A percentile compares a stretch with the other conserved stretches of the same genome.
phyloP scores from a whole-genome alignment of 2,329 filamentous ascomycete species.

The Penicillium sp. region DNA sequence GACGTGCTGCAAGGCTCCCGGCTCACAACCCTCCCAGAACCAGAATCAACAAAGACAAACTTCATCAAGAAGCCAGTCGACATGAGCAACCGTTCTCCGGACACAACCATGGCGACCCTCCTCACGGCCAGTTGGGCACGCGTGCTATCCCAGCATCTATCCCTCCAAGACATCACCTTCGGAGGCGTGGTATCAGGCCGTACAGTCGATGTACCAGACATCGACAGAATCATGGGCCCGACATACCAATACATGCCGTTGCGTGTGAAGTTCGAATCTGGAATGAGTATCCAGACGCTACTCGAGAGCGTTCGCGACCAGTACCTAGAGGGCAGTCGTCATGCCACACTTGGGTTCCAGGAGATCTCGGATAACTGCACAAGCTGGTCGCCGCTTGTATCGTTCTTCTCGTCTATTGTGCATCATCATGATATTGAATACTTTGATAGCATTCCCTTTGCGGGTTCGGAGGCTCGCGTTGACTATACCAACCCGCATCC shows the following conservation, averaged over 20 bases:
- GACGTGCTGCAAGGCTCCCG: slow-evolving; percentile 8
- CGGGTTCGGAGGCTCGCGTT: slow-evolving; percentile 6
- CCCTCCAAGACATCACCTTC: slow-evolving; percentile 56
- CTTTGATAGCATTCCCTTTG: slow-evolving; percentile 46
- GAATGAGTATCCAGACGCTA: slow-evolving; percentile 50
- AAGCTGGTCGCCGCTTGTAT: slow-evolving; percentile 42
- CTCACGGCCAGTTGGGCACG: slow-evolving; percentile 63
- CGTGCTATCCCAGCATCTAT: slow-evolving; percentile 54
- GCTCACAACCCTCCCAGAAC: slow-evolving; percentile 3
- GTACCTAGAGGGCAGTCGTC: slow-evolving; percentile 51
- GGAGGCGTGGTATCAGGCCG: slow-evolving; percentile 64
- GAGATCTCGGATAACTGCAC: slow-evolving; percentile 52
- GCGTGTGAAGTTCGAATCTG: slow-evolving; percentile 52
- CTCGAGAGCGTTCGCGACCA: slow-evolving; percentile 53
- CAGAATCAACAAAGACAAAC: background rate
- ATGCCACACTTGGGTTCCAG: slow-evolving; percentile 51
- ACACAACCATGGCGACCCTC: slow-evolving; percentile 60
- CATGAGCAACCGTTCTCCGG: slow-evolving; percentile 24
- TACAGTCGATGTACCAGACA: slow-evolving; percentile 54
- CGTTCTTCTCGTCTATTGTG: slow-evolving; percentile 58
- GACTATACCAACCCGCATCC: slow-evolving; percentile 12
- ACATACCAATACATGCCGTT: slow-evolving; percentile 65
- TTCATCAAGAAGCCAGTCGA: slow-evolving; percentile 26
- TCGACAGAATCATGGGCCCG: slow-evolving; percentile 58
- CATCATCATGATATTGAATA: slow-evolving; percentile 58